Evolutionary conservation across 768 basidiomycete species (phyloP).

Genomic region (Termitomyces heimii): DNA sequence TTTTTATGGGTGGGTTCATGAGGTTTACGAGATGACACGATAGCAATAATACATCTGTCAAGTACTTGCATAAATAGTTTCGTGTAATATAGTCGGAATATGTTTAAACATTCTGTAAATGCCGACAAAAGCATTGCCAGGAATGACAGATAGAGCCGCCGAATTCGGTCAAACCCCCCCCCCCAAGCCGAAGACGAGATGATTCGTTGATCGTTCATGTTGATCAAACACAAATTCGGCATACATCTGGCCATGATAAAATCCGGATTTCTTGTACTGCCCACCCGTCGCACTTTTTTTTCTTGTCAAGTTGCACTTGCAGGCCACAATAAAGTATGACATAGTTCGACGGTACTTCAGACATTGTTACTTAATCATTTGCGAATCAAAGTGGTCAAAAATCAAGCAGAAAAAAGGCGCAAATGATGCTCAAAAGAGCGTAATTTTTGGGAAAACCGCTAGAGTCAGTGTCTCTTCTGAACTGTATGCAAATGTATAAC

Average conservation of each 20-base stretch:
- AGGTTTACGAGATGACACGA: not conserved
- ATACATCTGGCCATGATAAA: too few species aligned
- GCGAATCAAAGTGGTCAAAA: conserved; percentile 58
- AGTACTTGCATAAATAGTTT: not conserved
- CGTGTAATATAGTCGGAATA: conserved; percentile 2
- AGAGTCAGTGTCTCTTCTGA: conserved; percentile 33
- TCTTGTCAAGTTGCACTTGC: conserved; percentile 15
- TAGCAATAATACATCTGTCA: not conserved
- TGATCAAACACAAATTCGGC: not conserved
- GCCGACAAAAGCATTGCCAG: not conserved
- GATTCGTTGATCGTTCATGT: too few species aligned
- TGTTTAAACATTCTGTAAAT: not conserved
- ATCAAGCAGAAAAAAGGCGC: conserved; percentile 66
- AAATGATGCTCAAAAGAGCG: conserved; percentile 56
- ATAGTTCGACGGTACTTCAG: not conserved
- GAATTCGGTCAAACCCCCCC: too few species aligned
- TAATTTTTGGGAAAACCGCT: conserved; percentile 47
- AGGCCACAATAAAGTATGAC: conserved; percentile 37
- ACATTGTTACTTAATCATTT: not conserved
- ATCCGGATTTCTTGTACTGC: conserved; percentile 4
- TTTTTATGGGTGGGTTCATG: not conserved
- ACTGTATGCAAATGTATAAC: not conserved
- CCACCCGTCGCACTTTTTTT: conserved; percentile 16
- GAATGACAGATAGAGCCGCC: not conserved
- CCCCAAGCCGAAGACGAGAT: too few species aligned